These are phyloP conservation scores for Xylariales sp. DNA, from an alignment of 2,329 filamentous ascomycete genomes.

Conservation along the genomic window DNA sequence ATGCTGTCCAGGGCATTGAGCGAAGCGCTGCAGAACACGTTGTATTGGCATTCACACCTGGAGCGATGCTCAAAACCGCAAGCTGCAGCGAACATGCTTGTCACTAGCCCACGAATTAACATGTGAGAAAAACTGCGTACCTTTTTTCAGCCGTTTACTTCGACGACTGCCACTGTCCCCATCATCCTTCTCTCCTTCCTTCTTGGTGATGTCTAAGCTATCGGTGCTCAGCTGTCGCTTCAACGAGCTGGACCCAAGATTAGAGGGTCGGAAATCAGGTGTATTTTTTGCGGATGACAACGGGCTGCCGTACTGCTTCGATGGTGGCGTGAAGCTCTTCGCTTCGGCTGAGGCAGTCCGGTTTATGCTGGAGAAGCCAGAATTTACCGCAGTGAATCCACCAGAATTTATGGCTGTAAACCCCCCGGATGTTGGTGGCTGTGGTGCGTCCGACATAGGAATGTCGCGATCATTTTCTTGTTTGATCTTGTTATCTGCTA, in stretches of 20 bases:
- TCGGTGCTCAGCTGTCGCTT: conserved; percentile 73
- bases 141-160: conserved; percentile 91
- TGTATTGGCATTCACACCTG: neutral
- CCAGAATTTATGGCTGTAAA: conserved; percentile 58
- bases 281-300: conserved; percentile 60
- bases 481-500: conserved; percentile 34
- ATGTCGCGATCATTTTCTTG: conserved; percentile 44
- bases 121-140: conserved; percentile 38
- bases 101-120: no score
- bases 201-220: conserved; percentile 42
- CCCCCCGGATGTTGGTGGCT: conserved; percentile 41
- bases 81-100: neutral
- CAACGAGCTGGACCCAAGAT: conserved; percentile 53
- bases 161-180: conserved; percentile 67
- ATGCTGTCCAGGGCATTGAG: no score
- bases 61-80: no score
- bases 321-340: conserved; percentile 58
- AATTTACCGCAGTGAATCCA: conserved; percentile 72
- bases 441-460: conserved; percentile 40
- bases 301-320: conserved; percentile 59
- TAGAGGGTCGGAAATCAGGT: conserved; percentile 57
- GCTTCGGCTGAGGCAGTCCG: conserved; percentile 35
- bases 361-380: conserved; percentile 65
- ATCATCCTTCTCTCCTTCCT: conserved; percentile 54
- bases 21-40: no score